Conservation (phyloP, 2,329 filamentous ascomycete genomes). For the Mariannaea sp. region DNA sequence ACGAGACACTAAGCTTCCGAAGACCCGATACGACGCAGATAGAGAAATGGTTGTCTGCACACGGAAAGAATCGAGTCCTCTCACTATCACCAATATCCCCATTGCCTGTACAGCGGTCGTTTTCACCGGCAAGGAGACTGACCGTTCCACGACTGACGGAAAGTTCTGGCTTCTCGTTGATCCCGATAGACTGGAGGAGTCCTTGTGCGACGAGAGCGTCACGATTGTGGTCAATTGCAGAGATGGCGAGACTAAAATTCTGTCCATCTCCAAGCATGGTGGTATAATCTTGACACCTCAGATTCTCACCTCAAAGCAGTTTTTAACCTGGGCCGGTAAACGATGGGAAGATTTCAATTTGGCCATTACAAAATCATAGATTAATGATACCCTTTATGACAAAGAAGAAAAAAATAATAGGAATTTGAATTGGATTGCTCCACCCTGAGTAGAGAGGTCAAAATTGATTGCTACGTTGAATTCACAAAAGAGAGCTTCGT, state of each 20-base stretch:
- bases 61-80: conserved; percentile 55
- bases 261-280: conserved; percentile 82
- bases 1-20: conserved; percentile 75
- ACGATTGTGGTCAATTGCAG: conserved; percentile 76
- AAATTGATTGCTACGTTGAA: too few species aligned
- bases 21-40: conserved; percentile 83
- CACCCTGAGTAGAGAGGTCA: too few species aligned
- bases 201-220: conserved; percentile 79
- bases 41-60: conserved; percentile 79
- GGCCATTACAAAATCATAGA: conserved; percentile 41
- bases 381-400: conserved; percentile 35
- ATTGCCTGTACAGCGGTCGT: conserved; percentile 79
- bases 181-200: conserved; percentile 89
- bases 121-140: conserved; percentile 68
- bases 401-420: conserved; percentile 11
- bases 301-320: conserved; percentile 67
- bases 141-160: conserved; percentile 47
- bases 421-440: not conserved
- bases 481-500: too few species aligned
- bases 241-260: conserved; percentile 59
- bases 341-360: conserved; percentile 45
- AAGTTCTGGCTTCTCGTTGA: conserved; percentile 81
- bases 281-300: conserved; percentile 71
- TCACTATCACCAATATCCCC: conserved; percentile 70
- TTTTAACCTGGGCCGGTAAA: conserved; percentile 44